Conservation (phyloP, 139 green algal species). For the Chlorella sp. region DNA sequence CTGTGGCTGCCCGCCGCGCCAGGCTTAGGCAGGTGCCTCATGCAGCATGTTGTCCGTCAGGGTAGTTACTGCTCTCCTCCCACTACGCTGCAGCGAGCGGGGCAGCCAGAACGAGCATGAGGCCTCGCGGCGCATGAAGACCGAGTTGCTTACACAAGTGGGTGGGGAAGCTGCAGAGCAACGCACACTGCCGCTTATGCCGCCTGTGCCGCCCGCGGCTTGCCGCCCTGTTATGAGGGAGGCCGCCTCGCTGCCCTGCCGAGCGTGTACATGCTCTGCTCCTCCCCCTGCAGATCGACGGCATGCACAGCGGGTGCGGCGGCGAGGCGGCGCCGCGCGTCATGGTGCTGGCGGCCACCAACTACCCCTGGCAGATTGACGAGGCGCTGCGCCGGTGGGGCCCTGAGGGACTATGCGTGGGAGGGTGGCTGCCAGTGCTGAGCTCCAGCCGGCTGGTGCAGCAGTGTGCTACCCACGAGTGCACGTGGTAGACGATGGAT, state of each 20-base stretch:
- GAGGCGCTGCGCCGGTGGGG: slow-evolving; percentile 79
- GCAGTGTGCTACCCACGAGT: too few relatives aligned
- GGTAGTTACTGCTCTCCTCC: slow-evolving; percentile 76
- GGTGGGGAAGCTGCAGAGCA: too few relatives aligned
- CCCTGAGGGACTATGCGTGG: too few relatives aligned
- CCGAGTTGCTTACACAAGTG: slow-evolving; percentile 93
- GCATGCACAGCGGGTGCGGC: slow-evolving; percentile 41
- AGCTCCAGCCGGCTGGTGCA: too few relatives aligned
- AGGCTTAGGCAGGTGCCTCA: too few relatives aligned
- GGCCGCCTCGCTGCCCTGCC: background rate
- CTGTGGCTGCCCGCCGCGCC: too few relatives aligned
- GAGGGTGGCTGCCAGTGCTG: too few relatives aligned
- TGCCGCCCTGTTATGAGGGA: too few relatives aligned
- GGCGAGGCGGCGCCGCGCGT: slow-evolving; percentile 54
- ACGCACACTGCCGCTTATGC: background rate
- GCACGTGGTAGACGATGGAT: background rate
- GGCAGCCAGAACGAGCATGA: slow-evolving; percentile 89
- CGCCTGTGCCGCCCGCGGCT: too few relatives aligned
- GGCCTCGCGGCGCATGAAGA: slow-evolving; percentile 88
- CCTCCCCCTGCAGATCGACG: slow-evolving; percentile 42
- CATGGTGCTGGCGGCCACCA: slow-evolving; percentile 96
- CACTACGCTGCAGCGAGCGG: slow-evolving; percentile 87
- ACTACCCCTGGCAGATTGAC: slow-evolving; percentile 97
- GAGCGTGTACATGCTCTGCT: too few relatives aligned
- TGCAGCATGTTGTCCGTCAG: too few relatives aligned